Conservation (phyloP, 768 basidiomycete genomes). For the Gymnopilus dilepis region DNA sequence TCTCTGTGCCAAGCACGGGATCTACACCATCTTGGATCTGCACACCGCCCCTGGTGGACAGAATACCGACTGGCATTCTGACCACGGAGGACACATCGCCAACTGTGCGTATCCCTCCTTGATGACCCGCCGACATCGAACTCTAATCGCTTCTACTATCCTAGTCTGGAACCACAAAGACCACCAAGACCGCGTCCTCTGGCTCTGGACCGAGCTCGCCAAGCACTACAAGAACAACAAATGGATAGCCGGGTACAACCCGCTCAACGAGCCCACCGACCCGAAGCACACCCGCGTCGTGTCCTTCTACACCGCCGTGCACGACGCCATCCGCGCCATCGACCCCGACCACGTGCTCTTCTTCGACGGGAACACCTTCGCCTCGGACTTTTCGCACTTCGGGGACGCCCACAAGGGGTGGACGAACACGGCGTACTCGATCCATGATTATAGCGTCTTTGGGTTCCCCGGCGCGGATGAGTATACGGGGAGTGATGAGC, state of each 20-base stretch:
- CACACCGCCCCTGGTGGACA: conserved; percentile 80
- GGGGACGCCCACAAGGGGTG: conserved; percentile 65
- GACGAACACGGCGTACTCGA: conserved; percentile 77
- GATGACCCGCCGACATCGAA: not conserved
- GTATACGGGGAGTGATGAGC: conserved; percentile 59
- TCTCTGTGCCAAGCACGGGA: conserved; percentile 73
- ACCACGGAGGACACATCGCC: conserved; percentile 71
- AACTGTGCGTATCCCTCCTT: conserved; percentile 44
- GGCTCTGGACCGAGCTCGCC: conserved; percentile 81
- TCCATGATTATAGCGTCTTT: conserved; percentile 78
- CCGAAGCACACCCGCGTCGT: conserved; percentile 67
- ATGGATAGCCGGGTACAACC: conserved; percentile 90
- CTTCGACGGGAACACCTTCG: conserved; percentile 87
- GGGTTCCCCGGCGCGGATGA: conserved; percentile 69
- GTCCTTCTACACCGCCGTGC: conserved; percentile 68
- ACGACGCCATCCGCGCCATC: conserved; percentile 70
- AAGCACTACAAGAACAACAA: conserved; percentile 76
- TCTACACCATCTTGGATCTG: conserved; percentile 82
- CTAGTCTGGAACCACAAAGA: conserved; percentile 84
- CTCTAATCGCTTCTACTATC: not conserved
- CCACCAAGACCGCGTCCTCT: conserved; percentile 78
- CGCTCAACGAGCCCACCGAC: conserved; percentile 84
- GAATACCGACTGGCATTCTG: conserved; percentile 82
- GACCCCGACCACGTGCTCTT: conserved; percentile 78
- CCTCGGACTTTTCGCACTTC: conserved; percentile 77